Conservation (phyloP, 306 rosid species). For the Carpinus fangiana region DNA sequence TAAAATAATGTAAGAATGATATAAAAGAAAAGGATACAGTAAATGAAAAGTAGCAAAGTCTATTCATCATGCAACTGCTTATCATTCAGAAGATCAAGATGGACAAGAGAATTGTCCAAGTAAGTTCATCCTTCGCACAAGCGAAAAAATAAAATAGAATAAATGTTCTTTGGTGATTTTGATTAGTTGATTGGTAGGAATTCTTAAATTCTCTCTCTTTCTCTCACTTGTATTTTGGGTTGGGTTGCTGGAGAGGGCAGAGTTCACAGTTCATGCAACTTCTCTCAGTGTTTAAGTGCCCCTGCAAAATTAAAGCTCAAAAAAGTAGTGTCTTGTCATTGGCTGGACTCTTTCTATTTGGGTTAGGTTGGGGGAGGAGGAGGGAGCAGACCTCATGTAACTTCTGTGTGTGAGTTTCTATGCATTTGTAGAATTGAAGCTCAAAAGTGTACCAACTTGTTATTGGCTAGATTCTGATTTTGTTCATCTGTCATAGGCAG, state of each 20-base stretch:
- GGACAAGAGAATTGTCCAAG: background rate
- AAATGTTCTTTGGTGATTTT: background rate
- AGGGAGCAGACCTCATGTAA: background rate
- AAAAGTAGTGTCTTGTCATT: background rate
- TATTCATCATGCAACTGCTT: background rate
- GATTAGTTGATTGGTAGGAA: background rate
- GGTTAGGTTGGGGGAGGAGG: background rate
- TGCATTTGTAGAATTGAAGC: background rate
- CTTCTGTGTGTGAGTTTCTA: background rate
- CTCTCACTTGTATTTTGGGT: background rate
- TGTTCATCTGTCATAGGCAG: constrained; percentile 35
- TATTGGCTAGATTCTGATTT: constrained; percentile 33
- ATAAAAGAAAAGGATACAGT: background rate
- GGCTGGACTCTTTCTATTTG: background rate
- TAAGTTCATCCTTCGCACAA: background rate
- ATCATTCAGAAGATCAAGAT: background rate
- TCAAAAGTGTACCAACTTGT: constrained; percentile 42
- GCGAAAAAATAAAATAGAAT: background rate
- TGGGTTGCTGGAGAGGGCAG: background rate
- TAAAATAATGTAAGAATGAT: constrained; percentile 11
- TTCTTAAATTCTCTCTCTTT: background rate
- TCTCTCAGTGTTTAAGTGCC: background rate
- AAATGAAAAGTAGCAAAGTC: background rate
- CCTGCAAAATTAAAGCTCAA: background rate
- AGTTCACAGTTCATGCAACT: background rate